Base-by-base conservation (phyloP, 306 rosid genomes). In the Prunus davidiana region DNA sequence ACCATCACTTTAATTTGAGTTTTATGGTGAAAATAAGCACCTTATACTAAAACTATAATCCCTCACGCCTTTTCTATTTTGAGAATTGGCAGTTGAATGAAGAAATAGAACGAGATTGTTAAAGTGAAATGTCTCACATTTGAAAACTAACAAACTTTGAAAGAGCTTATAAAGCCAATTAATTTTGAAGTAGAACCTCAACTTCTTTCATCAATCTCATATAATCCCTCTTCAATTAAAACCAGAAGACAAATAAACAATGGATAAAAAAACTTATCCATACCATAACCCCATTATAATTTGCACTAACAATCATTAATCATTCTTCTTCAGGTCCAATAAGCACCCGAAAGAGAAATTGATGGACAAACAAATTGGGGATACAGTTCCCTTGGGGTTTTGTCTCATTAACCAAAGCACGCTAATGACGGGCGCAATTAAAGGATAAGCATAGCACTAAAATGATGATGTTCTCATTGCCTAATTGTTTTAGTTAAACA, bases 351-450 rank as follows among this genome's bases (percentile, higher is more conserved):
- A 20, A 7, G 43, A 12, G 64, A 72, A 56, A 56, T 19, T n/a
- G 46, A 55, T 56, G 52, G 52, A 56, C 76, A 24, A 25, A 24
- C 41, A 13, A 16, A 4, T 20, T 55, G 22, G n/a, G n/a, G 38
- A 46, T 13, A 62, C 47, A 56, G 76, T 62, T 47, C 54, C 50
- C 38, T 71, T 38, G 22, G 24, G 14, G 3, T 27, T 19, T 72
- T 57, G 76, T 72, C 56, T 43, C 77, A 56, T 60, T 43, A 60
- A 58, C 68, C 52, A 24, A 58, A 25, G 7, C 77, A 73, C 45
- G 60, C 46, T 73, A 73, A 45, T 73, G 77, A 58, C 1, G 10
- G 25, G 45, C 68, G 68, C 27, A 60, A 73, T 41, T 60, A 43
- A 58, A 24, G 77, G 57, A 46, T 25, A 30, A 27, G 14, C 43